Conservation (phyloP, 176 grass and related monocot species). For the Aechmea fasciata region DNA sequence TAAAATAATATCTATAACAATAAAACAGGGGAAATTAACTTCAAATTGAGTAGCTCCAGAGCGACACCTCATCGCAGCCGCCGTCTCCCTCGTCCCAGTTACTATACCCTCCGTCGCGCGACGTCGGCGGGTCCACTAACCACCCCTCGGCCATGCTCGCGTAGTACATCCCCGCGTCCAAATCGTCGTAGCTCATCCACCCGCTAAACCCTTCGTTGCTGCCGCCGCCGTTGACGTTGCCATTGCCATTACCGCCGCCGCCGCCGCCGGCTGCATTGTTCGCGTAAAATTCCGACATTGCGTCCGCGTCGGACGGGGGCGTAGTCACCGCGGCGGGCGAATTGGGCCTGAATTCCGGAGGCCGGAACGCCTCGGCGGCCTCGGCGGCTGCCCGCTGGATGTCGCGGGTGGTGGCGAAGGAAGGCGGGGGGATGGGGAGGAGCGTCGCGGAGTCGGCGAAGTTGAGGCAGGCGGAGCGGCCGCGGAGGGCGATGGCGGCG, state of each 20-base stretch:
- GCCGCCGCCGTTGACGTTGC: neutral
- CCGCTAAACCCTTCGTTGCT: constrained; percentile 1
- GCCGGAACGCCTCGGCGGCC: constrained; percentile 38
- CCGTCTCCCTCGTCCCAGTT: constrained; percentile 29
- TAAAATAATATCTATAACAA: too few relatives aligned
- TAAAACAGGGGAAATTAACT: neutral
- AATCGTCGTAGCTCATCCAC: constrained; percentile 21
- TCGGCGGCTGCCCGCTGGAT: constrained; percentile 66
- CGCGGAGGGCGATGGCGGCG: constrained; percentile 55
- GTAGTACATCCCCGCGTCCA: constrained; percentile 31
- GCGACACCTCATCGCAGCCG: constrained; percentile 22
- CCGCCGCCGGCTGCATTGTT: neutral
- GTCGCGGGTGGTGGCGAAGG: constrained; percentile 46
- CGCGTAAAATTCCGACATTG: too few relatives aligned
- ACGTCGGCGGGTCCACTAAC: constrained; percentile 10
- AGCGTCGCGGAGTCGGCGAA: constrained; percentile 68
- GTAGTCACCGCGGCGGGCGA: constrained; percentile 1
- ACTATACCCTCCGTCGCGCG: constrained; percentile 4
- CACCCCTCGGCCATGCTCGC: constrained; percentile 18
- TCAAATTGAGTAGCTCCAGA: constrained; percentile 49
- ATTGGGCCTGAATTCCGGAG: too few relatives aligned
- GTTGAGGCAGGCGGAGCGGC: constrained; percentile 48
- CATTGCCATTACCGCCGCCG: neutral
- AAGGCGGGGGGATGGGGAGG: constrained; percentile 36
- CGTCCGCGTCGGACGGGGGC: neutral